Evolutionary conservation across 179 eudicot species (phyloP), one percentile per base, ranked within the genome.

Genomic region (Corrigiola litoralis): DNA sequence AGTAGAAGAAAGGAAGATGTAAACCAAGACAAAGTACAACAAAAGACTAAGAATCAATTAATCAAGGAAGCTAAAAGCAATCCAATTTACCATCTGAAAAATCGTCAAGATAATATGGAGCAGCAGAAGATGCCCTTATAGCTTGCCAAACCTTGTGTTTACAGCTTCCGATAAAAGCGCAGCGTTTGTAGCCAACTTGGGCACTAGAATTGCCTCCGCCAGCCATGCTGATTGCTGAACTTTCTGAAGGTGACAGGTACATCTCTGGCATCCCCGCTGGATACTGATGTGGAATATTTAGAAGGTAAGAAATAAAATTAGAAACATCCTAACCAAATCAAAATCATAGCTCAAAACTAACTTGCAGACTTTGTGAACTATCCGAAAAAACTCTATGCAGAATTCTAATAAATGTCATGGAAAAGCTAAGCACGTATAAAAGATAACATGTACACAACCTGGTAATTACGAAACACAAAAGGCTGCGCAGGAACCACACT

Each of bases 21-120:
- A 36, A 25, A 47, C 32, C 37, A 38, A 32, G 41, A 54, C 58
- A 58, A 57, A 58, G 50, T 11, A 33, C 18, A 75, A 53, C 46
- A 33, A 34, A 31, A 37, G 42, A 18, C 10, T 20, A 25, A 25
- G 14, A 37, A 40, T 1, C 24, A 32, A 48, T 27, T 42, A 33
- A 29, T 8, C 10, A 73, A 63, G 31, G 17, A 55, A 51, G 55
- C 33, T 16, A 58, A 62, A 63, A 69, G 65, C 37, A 54, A 63
- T 57, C 58, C 16, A 13, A 28, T 37, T 36, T 83, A 94, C 99
- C 99, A 82, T 88, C 92, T 36, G 95, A 81, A 78, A 79, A 95
- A 73, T 95, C 99, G 81, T 95, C 99, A 60, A 95, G 87, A 80
- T 95, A 95, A 79, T 95, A 95, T 57, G 99, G 99, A 69, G 97